These are phyloP conservation scores for Jacaranda copaia DNA, from an alignment of 257 asterid genomes.

Conservation along the genomic window DNA sequence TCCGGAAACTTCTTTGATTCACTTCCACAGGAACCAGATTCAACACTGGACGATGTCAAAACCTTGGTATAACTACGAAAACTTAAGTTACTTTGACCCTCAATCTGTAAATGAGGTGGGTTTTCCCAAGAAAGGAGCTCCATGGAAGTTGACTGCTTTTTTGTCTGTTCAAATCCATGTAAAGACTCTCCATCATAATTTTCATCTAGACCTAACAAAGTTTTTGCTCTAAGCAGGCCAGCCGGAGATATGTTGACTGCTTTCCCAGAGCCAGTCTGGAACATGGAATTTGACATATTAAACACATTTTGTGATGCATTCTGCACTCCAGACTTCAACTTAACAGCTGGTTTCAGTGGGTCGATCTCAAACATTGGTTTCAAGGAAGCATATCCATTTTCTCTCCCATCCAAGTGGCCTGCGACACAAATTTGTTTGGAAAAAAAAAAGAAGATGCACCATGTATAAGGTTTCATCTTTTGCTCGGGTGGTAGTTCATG, in stretches of 20 bases:
- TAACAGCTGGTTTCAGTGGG: slow-evolving; percentile 41
- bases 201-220: slow-evolving; percentile 71
- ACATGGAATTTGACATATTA: slow-evolving; percentile 56
- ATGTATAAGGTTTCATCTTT: slow-evolving; percentile 11
- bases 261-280: slow-evolving; percentile 82
- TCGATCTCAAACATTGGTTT: slow-evolving; percentile 37
- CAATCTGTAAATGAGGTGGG: slow-evolving; percentile 41
- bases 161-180: slow-evolving; percentile 45
- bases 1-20: slow-evolving; percentile 49
- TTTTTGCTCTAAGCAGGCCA: slow-evolving; percentile 82
- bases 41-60: slow-evolving; percentile 43
- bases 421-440: slow-evolving; percentile 37
- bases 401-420: slow-evolving; percentile 56
- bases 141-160: slow-evolving; percentile 40
- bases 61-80: slow-evolving; percentile 44
- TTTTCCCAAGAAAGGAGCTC: slow-evolving; percentile 40
- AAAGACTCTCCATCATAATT: slow-evolving; percentile 46
- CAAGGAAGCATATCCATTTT: slow-evolving; percentile 42
- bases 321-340: slow-evolving; percentile 39
- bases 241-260: slow-evolving; percentile 70
- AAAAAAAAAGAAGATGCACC: slow-evolving; percentile 15
- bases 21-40: slow-evolving; percentile 39
- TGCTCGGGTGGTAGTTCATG: neutral
- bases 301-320: slow-evolving; percentile 38
- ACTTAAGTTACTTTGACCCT: slow-evolving; percentile 33